Conservation (phyloP, 2,329 filamentous ascomycete genomes). For the Fusarium phyllophilum region DNA sequence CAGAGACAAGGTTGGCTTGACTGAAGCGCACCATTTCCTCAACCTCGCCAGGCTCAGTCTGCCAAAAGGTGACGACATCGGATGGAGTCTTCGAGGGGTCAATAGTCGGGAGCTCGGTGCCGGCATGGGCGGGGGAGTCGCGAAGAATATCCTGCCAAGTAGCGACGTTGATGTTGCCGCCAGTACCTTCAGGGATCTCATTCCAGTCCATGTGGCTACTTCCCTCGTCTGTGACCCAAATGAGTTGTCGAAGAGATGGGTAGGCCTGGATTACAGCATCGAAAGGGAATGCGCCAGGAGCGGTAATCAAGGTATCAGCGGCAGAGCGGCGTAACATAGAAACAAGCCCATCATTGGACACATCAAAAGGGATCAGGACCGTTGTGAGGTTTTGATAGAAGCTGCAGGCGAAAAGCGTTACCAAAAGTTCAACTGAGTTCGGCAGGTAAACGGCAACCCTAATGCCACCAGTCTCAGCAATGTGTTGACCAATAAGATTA, state of each 20-base stretch:
- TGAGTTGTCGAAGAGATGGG: conserved; percentile 76
- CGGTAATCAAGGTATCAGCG: conserved; percentile 84
- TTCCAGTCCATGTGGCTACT: conserved; percentile 97
- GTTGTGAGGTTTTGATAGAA: conserved; percentile 85
- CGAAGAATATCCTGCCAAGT: conserved; percentile 93
- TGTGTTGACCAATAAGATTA: conserved; percentile 82
- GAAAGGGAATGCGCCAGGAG: conserved; percentile 87
- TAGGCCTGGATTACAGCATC: conserved; percentile 76
- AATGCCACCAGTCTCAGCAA: conserved; percentile 75
- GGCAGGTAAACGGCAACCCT: conserved; percentile 90
- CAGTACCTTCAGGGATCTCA: conserved; percentile 81
- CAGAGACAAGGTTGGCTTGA: conserved; percentile 87
- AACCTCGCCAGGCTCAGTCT: conserved; percentile 59
- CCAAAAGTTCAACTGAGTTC: conserved; percentile 90
- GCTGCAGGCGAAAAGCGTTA: conserved; percentile 84
- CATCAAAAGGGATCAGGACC: conserved; percentile 86
- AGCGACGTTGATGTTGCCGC: conserved; percentile 79
- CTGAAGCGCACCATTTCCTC: conserved; percentile 85
- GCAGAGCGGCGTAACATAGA: conserved; percentile 77
- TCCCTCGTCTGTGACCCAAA: conserved; percentile 93
- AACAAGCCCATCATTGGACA: conserved; percentile 74
- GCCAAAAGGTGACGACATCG: conserved; percentile 75
- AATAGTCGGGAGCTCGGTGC: conserved; percentile 71
- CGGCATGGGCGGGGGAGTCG: conserved; percentile 69
- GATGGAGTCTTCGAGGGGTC: conserved; percentile 64